These are phyloP conservation scores for Pythium aquatile DNA, from an alignment of 352 stramenopile species.

Conservation along the genomic window DNA sequence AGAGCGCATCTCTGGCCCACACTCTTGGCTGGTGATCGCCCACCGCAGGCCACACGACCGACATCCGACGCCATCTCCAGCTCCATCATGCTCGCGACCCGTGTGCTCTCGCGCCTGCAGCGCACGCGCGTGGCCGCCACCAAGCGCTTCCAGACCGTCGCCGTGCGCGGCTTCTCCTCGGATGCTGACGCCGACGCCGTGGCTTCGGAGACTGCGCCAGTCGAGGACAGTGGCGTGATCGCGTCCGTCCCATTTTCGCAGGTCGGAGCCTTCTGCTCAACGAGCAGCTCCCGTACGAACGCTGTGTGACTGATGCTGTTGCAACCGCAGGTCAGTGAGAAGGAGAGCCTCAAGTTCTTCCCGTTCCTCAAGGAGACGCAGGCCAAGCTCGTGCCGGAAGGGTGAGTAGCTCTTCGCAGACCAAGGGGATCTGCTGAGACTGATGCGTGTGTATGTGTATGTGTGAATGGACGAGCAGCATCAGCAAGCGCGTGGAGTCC, in stretches of 20 bases:
- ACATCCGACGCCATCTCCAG: conserved; percentile 18
- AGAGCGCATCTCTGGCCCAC: conserved; percentile 11
- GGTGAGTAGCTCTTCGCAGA: conserved; percentile 22
- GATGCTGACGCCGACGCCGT: conserved; percentile 24
- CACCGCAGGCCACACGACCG: conserved; percentile 7
- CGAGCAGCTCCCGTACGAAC: neutral
- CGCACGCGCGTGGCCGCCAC: conserved; percentile 19
- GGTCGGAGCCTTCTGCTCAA: conserved; percentile 21
- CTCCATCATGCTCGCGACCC: conserved; percentile 53
- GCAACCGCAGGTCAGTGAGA: conserved; percentile 16
- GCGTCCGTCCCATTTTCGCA: conserved; percentile 56
- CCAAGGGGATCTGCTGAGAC: too few relatives aligned
- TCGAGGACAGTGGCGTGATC: conserved; percentile 43
- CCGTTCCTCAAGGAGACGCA: conserved; percentile 72
- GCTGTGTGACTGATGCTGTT: conserved; percentile 37
- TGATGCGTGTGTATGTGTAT: neutral
- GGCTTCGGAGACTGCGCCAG: conserved; percentile 7
- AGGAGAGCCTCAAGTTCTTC: conserved; percentile 80
- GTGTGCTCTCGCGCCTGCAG: conserved; percentile 47
- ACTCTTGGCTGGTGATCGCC: conserved; percentile 22
- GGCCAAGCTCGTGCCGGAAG: conserved; percentile 72
- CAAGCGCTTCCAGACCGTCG: conserved; percentile 19
- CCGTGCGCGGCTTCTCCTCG: conserved; percentile 38
- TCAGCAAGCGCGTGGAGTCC: conserved; percentile 68
- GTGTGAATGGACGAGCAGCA: conserved; percentile 26